phyloP scores from a whole-genome alignment of 306 rosid species.

The Pyrus betulifolia region DNA sequence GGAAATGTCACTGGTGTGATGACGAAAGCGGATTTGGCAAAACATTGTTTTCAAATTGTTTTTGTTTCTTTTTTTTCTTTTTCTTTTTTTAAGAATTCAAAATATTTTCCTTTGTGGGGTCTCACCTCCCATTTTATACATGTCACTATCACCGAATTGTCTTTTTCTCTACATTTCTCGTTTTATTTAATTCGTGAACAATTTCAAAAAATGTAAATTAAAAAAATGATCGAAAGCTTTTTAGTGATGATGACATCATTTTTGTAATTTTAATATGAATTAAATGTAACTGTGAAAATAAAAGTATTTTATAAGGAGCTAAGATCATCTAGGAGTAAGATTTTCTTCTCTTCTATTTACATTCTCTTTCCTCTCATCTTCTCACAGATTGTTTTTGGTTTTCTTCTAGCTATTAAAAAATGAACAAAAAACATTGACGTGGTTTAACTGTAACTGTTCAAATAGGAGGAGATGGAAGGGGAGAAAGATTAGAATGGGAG shows the following conservation, averaged over 20 bases:
- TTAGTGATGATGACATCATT: neutral
- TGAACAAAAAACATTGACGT: too few species aligned
- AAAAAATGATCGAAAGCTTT: neutral
- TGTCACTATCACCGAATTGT: neutral
- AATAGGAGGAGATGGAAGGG: too few species aligned
- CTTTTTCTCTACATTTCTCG: neutral
- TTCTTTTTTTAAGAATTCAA: neutral
- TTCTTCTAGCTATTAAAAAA: too few species aligned
- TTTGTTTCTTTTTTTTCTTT: neutral
- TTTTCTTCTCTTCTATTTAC: too few species aligned
- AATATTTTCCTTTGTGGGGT: slow-evolving; percentile 1
- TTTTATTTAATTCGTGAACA: neutral
- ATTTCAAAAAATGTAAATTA: neutral
- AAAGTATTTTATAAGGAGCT: neutral
- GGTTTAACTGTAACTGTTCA: too few species aligned
- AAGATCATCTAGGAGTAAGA: too few species aligned
- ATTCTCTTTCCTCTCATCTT: accelerated
- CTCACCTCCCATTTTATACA: neutral
- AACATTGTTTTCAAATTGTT: neutral
- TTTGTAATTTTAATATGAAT: neutral
- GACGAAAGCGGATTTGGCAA: slow-evolving; percentile 9
- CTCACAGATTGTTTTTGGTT: too few species aligned
- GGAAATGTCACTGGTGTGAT: neutral
- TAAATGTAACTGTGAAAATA: neutral
- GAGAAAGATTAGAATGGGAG: too few species aligned